Conservation (phyloP, 164 flowering plant genomes). For the Umbellularia californica region DNA sequence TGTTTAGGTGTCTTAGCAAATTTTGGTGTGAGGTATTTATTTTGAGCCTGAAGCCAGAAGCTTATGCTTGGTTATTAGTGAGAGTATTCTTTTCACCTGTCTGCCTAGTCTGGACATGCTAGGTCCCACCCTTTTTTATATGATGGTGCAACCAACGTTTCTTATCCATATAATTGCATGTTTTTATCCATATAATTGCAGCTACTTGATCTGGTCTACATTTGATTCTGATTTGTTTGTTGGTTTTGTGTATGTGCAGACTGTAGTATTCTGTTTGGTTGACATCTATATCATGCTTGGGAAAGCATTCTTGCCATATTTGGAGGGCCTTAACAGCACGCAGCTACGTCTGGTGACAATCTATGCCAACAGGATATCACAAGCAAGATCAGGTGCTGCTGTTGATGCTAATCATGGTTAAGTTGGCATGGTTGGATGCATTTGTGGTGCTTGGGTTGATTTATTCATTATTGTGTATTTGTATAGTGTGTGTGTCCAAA, state of each 20-base stretch:
- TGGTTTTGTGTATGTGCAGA: slow-evolving; percentile 37
- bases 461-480: slow-evolving; percentile 4
- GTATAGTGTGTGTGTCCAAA: slow-evolving; percentile 1
- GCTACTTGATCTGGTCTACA: not conserved
- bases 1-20: too few species aligned
- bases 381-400: slow-evolving; percentile 75
- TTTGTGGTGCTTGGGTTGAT: not conserved
- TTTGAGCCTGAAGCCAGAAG: too few species aligned
- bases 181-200: not conserved
- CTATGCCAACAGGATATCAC: slow-evolving; percentile 94
- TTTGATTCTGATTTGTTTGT: not conserved
- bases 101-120: too few species aligned
- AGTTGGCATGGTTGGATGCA: not conserved
- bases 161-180: not conserved
- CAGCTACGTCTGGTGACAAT: slow-evolving; percentile 89
- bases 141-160: not conserved
- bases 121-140: not conserved
- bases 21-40: too few species aligned
- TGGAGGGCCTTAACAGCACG: slow-evolving; percentile 93
- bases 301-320: slow-evolving; percentile 76
- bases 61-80: too few species aligned
- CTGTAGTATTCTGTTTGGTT: slow-evolving; percentile 96
- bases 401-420: slow-evolving; percentile 51
- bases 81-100: too few species aligned
- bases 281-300: slow-evolving; percentile 98